These are phyloP conservation scores for Plantago lanceolata DNA, from an alignment of 305 asterid genomes.

Conservation along the genomic window DNA sequence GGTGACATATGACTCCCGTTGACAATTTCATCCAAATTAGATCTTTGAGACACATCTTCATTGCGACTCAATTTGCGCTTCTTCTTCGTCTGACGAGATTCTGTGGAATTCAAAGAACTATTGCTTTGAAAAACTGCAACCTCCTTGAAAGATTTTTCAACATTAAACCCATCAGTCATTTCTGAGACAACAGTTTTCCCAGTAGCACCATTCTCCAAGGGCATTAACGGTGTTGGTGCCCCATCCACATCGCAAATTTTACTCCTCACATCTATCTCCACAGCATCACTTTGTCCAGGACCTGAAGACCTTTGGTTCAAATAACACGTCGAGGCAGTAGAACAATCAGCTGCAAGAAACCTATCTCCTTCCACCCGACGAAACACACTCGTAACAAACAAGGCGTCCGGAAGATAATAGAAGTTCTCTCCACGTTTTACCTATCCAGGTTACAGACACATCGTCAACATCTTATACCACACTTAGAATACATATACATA, in stretches of 20 bases:
- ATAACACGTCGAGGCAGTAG: constrained; percentile 18
- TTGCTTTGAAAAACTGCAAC: not conserved
- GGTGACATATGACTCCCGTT: constrained; percentile 5
- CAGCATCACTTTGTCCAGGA: constrained; percentile 18
- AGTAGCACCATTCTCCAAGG: constrained; percentile 22
- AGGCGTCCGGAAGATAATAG: constrained; percentile 54
- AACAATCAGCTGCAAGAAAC: constrained; percentile 50
- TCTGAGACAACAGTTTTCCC: constrained; percentile 29
- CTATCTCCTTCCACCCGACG: constrained; percentile 34
- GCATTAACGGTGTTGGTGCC: constrained; percentile 23
- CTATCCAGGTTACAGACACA: constrained; percentile 32
- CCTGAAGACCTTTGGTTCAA: constrained; percentile 16
- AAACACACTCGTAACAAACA: constrained; percentile 50
- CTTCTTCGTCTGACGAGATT: constrained; percentile 26
- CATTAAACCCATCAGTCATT: constrained; percentile 24
- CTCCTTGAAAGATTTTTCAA: constrained; percentile 24
- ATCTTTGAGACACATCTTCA: constrained; percentile 23
- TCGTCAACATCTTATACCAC: constrained; percentile 12
- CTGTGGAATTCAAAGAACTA: constrained; percentile 18
- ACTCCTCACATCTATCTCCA: constrained; percentile 19
- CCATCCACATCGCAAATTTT: constrained; percentile 23
- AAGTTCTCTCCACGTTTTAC: constrained; percentile 44
- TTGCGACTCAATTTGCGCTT: constrained; percentile 35
- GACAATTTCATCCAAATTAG: constrained; percentile 12
- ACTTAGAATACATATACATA: not conserved